These are phyloP conservation scores for Rhizopus delemar DNA, from an alignment of 371 early-diverging fungal species.

Conservation along the genomic window DNA sequence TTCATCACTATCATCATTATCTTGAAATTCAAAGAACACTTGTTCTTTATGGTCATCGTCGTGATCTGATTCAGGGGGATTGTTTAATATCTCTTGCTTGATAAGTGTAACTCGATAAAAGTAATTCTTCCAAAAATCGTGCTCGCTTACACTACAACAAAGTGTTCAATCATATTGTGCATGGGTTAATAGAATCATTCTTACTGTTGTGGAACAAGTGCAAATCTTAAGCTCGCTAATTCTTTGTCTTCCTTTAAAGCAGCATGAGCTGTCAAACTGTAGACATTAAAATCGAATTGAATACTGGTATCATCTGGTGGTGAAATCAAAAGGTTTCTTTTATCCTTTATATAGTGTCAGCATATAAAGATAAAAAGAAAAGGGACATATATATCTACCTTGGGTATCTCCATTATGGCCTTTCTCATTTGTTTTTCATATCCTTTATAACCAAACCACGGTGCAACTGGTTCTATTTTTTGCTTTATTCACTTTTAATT, in stretches of 20 bases:
- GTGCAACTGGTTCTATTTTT: constrained; percentile 53
- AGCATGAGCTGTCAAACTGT: constrained; percentile 61
- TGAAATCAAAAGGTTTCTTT: constrained; percentile 64
- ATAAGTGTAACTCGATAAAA: constrained; percentile 72
- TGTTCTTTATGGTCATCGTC: constrained; percentile 9
- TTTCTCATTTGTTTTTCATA: constrained; percentile 59
- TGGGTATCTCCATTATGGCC: constrained; percentile 59
- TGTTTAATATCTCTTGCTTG: constrained; percentile 52
- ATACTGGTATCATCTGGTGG: constrained; percentile 69
- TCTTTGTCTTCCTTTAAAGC: constrained; percentile 60
- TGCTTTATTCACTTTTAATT: not conserved
- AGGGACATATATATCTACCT: constrained; percentile 29
- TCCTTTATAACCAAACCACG: constrained; percentile 60
- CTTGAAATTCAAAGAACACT: constrained; percentile 39
- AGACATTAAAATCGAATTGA: constrained; percentile 65
- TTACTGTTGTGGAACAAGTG: constrained; percentile 68
- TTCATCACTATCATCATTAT: constrained; percentile 23
- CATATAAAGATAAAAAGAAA: too few species aligned
- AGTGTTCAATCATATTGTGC: not conserved
- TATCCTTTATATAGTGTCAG: constrained; percentile 40
- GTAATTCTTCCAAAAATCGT: constrained; percentile 72
- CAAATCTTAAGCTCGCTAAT: constrained; percentile 63
- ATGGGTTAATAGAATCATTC: constrained; percentile 2
- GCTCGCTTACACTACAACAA: constrained; percentile 57
- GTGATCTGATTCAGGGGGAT: constrained; percentile 10